Evolutionary conservation across 495 filamentous ascomycete species (phyloP), one percentile per base, ranked within the genome.

Genomic region (Hypoxylon crocopeplum): DNA sequence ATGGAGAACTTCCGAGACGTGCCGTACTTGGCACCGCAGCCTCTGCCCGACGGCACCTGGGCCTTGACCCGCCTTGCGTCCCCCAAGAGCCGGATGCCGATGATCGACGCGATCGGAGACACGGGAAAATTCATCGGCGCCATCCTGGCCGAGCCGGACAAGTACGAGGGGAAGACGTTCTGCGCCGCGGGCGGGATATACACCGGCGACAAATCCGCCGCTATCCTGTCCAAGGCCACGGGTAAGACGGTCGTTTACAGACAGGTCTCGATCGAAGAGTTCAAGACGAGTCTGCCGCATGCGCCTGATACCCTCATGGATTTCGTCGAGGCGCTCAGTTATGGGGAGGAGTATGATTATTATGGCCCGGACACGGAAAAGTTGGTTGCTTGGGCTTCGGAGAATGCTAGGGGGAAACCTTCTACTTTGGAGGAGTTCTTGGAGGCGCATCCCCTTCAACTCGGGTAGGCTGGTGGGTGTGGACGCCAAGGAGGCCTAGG

Each of bases 41-140:
- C 40, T 8, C 47, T 50, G 19, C 10, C 44, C 2, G 76, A 75
- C 49, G 73, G 67, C 7, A 70, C 47, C 11, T 73, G 68, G 66
- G 66, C 70, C 13, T 11, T 77, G 19, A 16, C 69, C 11, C 62
- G 66, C 20, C 59, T 52, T 39, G 50, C 52, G 24, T 72, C 71
- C 2, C 27, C 64, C 12, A 45, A 72, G 11, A 70, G 71, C 3
- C 30, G 50, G 30, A 30, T 78, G 1, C 80, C 83, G 2, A 37
- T 77, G 19, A 72, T 85, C 46, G 75, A 82, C 56, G 73, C 73
- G 5, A 67, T 53, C 4, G 71, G 62, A 7, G 80, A 84, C 59
- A 74, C 72, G 2, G 83, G 81, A 0, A 83, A 82, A 53, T 84
- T 75, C 55, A 70, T 83, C 12, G 79, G 75, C 7, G 75, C 82